Percentiles rank a stretch among this genome's conserved stretches.
Conservation (phyloP, 805 yeast genomes). For the Vanderwaltozyma verrucispora region DNA sequence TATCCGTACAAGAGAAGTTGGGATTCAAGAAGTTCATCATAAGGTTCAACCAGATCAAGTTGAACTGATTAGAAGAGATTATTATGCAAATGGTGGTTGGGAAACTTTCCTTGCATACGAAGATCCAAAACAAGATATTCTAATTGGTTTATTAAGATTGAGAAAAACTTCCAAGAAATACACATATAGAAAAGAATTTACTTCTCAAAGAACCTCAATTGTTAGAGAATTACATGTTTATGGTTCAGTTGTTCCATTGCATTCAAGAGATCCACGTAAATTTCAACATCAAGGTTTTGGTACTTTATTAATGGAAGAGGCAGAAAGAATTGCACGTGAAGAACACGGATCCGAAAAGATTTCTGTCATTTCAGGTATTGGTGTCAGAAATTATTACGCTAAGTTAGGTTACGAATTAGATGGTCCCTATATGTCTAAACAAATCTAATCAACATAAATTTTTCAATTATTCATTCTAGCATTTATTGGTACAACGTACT, state of each 20-base stretch:
- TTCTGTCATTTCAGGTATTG: constrained; percentile 93
- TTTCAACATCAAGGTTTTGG: constrained; percentile 99
- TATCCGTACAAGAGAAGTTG: constrained; percentile 96
- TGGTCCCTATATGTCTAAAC: constrained; percentile 96
- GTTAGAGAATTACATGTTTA: constrained; percentile 97
- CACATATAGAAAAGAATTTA: constrained; percentile 85
- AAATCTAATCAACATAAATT: constrained; percentile 9
- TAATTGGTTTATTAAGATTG: constrained; percentile 81
- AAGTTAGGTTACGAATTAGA: constrained; percentile 85
- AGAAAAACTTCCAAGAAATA: constrained; percentile 82
- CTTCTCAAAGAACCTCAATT: constrained; percentile 73
- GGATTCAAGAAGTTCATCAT: constrained; percentile 96
- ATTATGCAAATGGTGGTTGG: constrained; percentile 98
- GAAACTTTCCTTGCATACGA: constrained; percentile 94
- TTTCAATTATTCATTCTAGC: background rate
- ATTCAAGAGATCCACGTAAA: constrained; percentile 92
- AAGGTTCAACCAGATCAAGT: constrained; percentile 96
- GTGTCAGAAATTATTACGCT: constrained; percentile 92
- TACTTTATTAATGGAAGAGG: constrained; percentile 95
- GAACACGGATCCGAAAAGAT: constrained; percentile 91
- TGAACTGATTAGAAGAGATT: constrained; percentile 88
- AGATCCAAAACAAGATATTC: constrained; percentile 92
- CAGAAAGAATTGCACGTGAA: constrained; percentile 87
- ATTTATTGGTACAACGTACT: background rate
- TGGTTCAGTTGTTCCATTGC: constrained; percentile 95